Percentiles rank a stretch among this genome's conserved stretches.
phyloP scores from a whole-genome alignment of 2,329 filamentous ascomycete species.

The Colletotrichum gloeosporioides region DNA sequence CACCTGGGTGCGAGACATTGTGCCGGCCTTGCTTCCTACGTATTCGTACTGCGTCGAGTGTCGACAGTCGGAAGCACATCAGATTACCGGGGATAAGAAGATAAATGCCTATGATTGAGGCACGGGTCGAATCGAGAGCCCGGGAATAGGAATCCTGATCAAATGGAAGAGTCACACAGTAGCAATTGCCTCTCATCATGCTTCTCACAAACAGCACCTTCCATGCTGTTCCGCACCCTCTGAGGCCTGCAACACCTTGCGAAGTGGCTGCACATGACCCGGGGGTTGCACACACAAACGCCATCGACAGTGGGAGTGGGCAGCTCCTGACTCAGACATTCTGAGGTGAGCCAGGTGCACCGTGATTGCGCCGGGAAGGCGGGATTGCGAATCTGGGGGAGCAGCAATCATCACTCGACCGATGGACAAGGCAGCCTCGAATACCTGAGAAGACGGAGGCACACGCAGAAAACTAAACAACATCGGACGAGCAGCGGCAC shows the following conservation, averaged over 20 bases:
- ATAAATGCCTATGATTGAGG: background rate
- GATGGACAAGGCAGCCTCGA: background rate
- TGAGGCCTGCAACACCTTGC: background rate
- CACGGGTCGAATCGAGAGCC: background rate
- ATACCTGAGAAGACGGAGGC: background rate
- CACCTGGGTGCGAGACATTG: background rate
- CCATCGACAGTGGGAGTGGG: background rate
- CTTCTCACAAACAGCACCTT: background rate
- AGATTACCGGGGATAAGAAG: background rate
- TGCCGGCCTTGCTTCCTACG: background rate
- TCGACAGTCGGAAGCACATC: background rate
- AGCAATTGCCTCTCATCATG: background rate
- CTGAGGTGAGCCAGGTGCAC: background rate
- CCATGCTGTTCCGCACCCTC: background rate
- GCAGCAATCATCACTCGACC: background rate
- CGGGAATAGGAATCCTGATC: background rate
- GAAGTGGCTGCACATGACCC: slow-evolving; percentile 4
- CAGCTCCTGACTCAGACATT: slow-evolving; percentile 13
- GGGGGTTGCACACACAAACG: background rate
- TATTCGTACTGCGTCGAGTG: background rate
- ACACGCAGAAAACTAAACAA: background rate
- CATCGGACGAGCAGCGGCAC: background rate
- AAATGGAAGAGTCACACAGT: background rate
- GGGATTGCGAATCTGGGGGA: slow-evolving; percentile 8
- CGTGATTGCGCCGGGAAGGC: background rate